Conservation (phyloP, 768 basidiomycete genomes). For the Podaxis sp. region DNA sequence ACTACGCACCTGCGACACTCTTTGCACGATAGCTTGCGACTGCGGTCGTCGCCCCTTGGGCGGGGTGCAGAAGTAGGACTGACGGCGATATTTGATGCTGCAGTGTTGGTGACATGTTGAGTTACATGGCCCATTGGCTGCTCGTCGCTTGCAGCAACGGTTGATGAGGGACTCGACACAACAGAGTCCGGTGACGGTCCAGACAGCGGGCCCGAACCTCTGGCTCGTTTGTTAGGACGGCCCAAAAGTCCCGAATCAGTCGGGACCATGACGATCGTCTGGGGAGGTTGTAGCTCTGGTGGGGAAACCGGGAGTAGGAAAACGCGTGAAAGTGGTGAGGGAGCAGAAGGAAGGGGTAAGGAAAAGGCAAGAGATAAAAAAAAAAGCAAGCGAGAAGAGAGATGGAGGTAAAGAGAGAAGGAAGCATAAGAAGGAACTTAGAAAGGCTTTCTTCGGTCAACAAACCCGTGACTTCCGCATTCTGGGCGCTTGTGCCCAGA, state of each 20-base stretch:
- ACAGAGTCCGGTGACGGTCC: neutral
- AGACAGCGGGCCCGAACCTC: neutral
- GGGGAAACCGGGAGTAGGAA: neutral
- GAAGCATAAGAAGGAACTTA: conserved; percentile 4
- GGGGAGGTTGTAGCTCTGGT: neutral
- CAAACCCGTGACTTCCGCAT: conserved; percentile 19
- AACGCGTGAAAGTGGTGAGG: neutral
- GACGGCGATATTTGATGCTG: conserved; percentile 11
- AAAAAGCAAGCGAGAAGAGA: neutral
- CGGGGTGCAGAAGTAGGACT: conserved; percentile 14
- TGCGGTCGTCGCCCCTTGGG: conserved; percentile 36
- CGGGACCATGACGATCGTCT: conserved; percentile 7
- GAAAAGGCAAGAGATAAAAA: neutral
- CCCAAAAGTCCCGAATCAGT: conserved; percentile 6
- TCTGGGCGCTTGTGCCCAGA: conserved; percentile 10
- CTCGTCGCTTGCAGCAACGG: neutral
- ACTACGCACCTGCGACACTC: conserved; percentile 46
- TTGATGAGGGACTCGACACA: neutral
- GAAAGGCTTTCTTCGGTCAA: neutral
- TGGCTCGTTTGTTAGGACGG: conserved; percentile 5
- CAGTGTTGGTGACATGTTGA: conserved; percentile 7
- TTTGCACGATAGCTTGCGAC: conserved; percentile 46
- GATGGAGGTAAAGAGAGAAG: neutral
- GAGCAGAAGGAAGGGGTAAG: neutral
- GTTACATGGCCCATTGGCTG: neutral